Evolutionary conservation across 176 grass and related monocot species (phyloP).

Genomic region (Cenchrus americanus): DNA sequence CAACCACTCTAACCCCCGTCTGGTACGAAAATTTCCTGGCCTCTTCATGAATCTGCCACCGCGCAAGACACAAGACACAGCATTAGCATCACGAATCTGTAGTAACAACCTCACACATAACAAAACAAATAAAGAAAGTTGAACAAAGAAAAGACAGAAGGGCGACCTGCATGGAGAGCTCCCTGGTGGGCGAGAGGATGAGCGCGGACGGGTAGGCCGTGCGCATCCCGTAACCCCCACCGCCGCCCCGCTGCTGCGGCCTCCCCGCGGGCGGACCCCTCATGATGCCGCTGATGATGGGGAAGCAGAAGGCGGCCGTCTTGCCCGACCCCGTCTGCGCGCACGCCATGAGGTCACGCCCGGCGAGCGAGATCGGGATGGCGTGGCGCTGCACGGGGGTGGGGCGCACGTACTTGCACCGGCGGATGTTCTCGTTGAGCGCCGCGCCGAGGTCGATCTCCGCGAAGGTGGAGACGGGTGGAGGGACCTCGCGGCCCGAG

Average conservation of each 20-base stretch:
- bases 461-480: slow-evolving; percentile 66
- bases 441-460: slow-evolving; percentile 87
- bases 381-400: slow-evolving; percentile 94
- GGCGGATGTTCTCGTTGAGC: slow-evolving; percentile 87
- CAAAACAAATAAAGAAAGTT: background rate
- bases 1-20: slow-evolving; percentile 90
- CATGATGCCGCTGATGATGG: slow-evolving; percentile 92
- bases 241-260: background rate
- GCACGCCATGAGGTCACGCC: slow-evolving; percentile 93
- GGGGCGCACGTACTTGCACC: slow-evolving; percentile 86
- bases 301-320: slow-evolving; percentile 95
- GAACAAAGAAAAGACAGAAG: background rate
- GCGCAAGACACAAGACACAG: background rate
- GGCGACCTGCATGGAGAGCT: slow-evolving; percentile 85
- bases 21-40: slow-evolving; percentile 91
- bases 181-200: slow-evolving; percentile 93
- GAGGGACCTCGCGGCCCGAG: slow-evolving; percentile 78
- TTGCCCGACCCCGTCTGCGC: slow-evolving; percentile 93
- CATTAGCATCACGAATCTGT: background rate
- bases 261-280: slow-evolving; percentile 42
- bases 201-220: slow-evolving; percentile 68
- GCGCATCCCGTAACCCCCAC: slow-evolving; percentile 38
- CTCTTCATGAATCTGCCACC: slow-evolving; percentile 90
- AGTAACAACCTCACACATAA: too few species aligned
- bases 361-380: slow-evolving; percentile 74